Base-by-base conservation (phyloP, 2,329 filamentous ascomycete species). In the Thelonectria discophora region DNA sequence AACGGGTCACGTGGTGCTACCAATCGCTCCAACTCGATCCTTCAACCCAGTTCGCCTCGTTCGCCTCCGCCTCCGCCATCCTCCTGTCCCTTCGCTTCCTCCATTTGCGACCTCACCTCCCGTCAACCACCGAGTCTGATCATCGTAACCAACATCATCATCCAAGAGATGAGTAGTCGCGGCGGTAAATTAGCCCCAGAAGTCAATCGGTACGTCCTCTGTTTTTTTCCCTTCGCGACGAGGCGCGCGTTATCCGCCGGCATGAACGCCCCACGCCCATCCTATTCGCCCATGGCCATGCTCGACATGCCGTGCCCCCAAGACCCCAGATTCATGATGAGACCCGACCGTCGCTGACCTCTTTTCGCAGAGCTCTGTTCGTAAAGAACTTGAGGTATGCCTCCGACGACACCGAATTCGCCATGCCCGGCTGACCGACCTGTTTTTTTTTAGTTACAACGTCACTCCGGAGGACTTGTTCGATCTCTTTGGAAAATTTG, bases 401-500 rank as follows among this genome's bases (percentile, higher is more conserved):
- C 21, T 48, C 24, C 60, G 61, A 55, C 55, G 49, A 54, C 30
- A 17, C 56, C 45, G 60, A 56, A 59, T 63, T 51, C 60, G 56
- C 60, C 59, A 43, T 62, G 50, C 20, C 32, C 64, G 42, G 67
- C 71, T 75, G 68, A 88, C 86, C 80, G 88, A 87, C 80, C 86
- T n/a, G n/a, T n/a, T n/a, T n/a, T n/a, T 87, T 83, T 73, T 46
- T 69, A 97, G 94, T 90, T 98, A 97, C 88, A 97, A 96, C 91
- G 94, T 99, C 76, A 95, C 93, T 75, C 91, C 94, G 75, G 94
- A 97, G 82, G 94, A 98, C 82, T 88, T 99, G 70, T 99, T 97
- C 82, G 94, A 97, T 78, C 91, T 99, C 77, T 99, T 99, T 83
- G 94, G 92, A 79, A 97, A 97, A 82, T 97, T 97, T 78, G 94